Evolutionary conservation across 768 basidiomycete genomes (phyloP), one percentile per base, ranked within the genome.

Genomic region (Udeniomyces megalosporus): DNA sequence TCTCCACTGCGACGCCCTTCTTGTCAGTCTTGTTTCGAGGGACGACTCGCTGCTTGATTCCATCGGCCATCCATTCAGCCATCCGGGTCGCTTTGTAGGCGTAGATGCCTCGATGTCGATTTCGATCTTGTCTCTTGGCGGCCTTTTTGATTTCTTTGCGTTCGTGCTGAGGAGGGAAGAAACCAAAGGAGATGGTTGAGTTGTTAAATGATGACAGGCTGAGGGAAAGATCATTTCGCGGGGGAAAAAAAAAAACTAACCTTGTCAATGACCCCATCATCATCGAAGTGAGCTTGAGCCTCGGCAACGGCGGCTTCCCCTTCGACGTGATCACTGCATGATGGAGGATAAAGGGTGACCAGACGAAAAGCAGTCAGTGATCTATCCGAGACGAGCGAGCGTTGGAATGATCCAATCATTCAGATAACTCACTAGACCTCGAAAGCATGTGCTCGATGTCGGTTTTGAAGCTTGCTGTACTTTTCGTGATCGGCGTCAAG

Each of bases 291-390:
- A 11, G 47, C 32, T 60, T 79, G 78, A 60, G 69, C 69, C 62
- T 76, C 72, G 4, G 79, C 77, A 26, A 76, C 66, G 44, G 72
- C 68, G 0, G 77, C 78, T 67, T 78, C 76, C n/a, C 79, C 79
- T 69, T 80, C 78, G 31, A 79, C 70, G 62, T 76, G 77, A 55
- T 79, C 77, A 65, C n/a, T 63, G 70, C 15, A 55, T 44, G 15
- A 31, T 67, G 66, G 59, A 47, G 68, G 66, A 1, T 65, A 59
- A 42, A 64, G 60, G 7, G 3, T 35, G 22, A 17, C 11, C 14
- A 11, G 15, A 1, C 10, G 34, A 0, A 11, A 50, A 48, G 62
- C 48, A 49, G 35, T 15, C 42, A 31, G 28, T 22, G 38, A 15
- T 32, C 12, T 7, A 29, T 15, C 7, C 17, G 24, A 47, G 24